These are phyloP conservation scores for Perkinsela sp. DNA, from an alignment of 208 protist species.

Conservation along the genomic window DNA sequence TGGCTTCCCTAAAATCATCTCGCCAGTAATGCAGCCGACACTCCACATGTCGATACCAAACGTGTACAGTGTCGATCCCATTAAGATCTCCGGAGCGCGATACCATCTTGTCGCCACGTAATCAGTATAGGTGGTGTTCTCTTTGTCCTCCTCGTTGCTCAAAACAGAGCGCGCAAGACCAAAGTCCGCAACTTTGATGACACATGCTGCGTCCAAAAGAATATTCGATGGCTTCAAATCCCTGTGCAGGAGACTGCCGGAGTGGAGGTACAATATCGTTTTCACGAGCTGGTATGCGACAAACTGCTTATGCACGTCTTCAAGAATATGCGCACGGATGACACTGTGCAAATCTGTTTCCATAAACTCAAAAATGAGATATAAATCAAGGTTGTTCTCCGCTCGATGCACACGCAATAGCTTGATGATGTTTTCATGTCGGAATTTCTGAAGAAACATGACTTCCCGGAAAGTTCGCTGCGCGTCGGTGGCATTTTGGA, in stretches of 20 bases:
- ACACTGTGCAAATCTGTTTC: conserved; percentile 74
- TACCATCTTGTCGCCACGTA: conserved; percentile 92
- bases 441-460: conserved; percentile 80
- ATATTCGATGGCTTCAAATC: conserved; percentile 77
- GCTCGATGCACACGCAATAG: conserved; percentile 82
- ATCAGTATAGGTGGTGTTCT: conserved; percentile 50
- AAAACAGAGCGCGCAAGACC: conserved; percentile 79
- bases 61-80: conserved; percentile 77
- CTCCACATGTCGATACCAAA: conserved; percentile 93
- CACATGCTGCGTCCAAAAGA: conserved; percentile 68
- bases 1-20: conserved; percentile 72
- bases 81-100: conserved; percentile 85
- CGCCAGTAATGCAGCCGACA: conserved; percentile 86
- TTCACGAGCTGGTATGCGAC: conserved; percentile 89
- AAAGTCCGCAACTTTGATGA: conserved; percentile 90
- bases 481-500: conserved; percentile 66
- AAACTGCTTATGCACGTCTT: conserved; percentile 85
- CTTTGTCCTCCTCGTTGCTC: conserved; percentile 34
- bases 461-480: conserved; percentile 84
- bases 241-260: conserved; percentile 58
- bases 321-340: conserved; percentile 83
- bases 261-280: conserved; percentile 81
- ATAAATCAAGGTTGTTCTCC: conserved; percentile 86
- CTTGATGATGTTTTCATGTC: conserved; percentile 87
- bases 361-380: conserved; percentile 93